A percentile compares a stretch with the other conserved stretches of the same genome.
phyloP scores from a whole-genome alignment of 2,329 filamentous ascomycete species.

The Cryphonectria naterciae region DNA sequence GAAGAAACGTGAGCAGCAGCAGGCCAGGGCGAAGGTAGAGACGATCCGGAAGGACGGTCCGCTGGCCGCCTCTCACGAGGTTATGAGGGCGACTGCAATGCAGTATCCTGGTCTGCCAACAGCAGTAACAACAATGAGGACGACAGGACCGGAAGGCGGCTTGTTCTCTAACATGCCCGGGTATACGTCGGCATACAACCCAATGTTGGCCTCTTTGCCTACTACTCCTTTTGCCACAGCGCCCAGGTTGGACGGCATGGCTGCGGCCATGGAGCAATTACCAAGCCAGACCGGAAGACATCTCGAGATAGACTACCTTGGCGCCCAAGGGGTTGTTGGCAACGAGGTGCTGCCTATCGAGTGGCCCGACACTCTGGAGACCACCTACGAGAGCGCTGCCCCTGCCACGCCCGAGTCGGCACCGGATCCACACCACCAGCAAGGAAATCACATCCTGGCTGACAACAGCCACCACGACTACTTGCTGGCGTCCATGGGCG shows the following conservation, averaged over 20 bases:
- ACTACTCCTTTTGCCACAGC: not conserved
- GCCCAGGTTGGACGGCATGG: not conserved
- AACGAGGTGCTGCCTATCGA: not conserved
- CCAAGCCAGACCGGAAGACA: not conserved
- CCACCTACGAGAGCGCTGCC: conserved; percentile 6
- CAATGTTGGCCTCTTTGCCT: not conserved
- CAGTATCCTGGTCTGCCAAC: conserved; percentile 10
- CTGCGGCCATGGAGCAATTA: not conserved
- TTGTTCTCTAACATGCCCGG: not conserved
- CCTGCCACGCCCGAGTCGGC: conserved; percentile 20
- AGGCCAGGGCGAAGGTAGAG: conserved; percentile 1
- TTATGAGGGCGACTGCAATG: too few relatives aligned
- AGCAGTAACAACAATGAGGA: too few relatives aligned
- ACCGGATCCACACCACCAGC: not conserved
- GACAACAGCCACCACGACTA: conserved; percentile 9
- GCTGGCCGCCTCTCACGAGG: not conserved
- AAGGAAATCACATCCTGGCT: not conserved
- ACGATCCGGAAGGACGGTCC: not conserved
- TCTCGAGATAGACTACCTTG: conserved; percentile 6
- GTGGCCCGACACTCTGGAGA: not conserved
- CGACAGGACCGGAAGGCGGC: not conserved
- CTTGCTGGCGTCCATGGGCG: not conserved
- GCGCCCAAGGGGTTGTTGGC: not conserved
- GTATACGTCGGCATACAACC: conserved; percentile 1
- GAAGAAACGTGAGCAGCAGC: conserved; percentile 20